Percentiles rank a stretch among this genome's conserved stretches.
phyloP scores from a whole-genome alignment of 768 basidiomycete genomes.

The Melanogaster broomeanus region DNA sequence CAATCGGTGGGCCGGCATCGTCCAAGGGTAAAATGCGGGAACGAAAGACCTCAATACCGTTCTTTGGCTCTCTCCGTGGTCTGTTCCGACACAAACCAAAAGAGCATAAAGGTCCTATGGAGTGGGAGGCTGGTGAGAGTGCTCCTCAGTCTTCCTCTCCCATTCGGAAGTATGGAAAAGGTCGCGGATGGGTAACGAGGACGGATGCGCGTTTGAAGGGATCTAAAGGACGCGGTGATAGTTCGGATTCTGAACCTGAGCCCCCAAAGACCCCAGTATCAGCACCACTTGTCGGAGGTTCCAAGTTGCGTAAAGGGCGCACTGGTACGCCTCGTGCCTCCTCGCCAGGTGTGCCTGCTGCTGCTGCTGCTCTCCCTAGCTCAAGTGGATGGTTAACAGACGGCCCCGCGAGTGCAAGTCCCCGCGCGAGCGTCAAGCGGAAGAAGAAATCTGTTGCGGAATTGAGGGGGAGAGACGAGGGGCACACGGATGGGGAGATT shows the following conservation, averaged over 20 bases:
- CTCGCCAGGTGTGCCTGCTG: background rate
- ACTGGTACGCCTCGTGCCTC: background rate
- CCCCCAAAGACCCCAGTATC: background rate
- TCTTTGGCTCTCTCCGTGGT: slow-evolving; percentile 28
- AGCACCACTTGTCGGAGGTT: background rate
- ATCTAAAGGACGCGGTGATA: background rate
- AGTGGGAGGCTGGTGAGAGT: slow-evolving; percentile 11
- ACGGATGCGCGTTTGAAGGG: slow-evolving; percentile 24
- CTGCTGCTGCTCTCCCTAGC: background rate
- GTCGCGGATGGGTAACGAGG: slow-evolving; percentile 28
- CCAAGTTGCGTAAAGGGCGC: slow-evolving; percentile 14
- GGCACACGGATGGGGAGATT: slow-evolving; percentile 30
- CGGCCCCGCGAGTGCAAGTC: slow-evolving; percentile 2
- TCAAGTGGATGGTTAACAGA: slow-evolving; percentile 22
- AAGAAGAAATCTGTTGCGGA: slow-evolving; percentile 26
- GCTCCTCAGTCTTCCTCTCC: slow-evolving; percentile 1
- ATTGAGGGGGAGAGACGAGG: slow-evolving; percentile 25
- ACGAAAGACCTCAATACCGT: slow-evolving; percentile 19
- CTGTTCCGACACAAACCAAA: slow-evolving; percentile 25
- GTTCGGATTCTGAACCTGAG: slow-evolving; percentile 20
- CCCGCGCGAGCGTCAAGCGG: slow-evolving; percentile 5
- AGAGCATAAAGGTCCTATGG: background rate
- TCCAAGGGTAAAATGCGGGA: slow-evolving; percentile 13
- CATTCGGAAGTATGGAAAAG: background rate
- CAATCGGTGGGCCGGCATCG: background rate